Evolutionary conservation across 2,329 filamentous ascomycete species (phyloP).

Genomic region (Shiraia sp.): DNA sequence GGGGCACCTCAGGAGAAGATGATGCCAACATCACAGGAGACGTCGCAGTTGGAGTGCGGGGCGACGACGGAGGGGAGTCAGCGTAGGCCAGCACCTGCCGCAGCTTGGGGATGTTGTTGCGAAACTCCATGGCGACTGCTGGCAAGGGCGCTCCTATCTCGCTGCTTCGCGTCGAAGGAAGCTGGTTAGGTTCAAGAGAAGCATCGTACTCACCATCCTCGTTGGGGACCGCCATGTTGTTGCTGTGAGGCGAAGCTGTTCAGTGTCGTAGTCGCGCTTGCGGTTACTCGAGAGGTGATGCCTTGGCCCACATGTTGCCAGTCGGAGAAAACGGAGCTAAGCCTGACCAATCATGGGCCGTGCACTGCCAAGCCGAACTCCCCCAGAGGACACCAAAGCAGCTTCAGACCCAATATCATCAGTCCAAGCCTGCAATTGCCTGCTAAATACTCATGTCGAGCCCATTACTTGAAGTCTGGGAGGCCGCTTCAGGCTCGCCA

Average conservation of each 20-base stretch:
- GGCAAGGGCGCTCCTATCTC: background rate
- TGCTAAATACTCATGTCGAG: constrained; percentile 40
- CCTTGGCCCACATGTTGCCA: constrained; percentile 10
- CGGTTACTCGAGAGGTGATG: constrained; percentile 2
- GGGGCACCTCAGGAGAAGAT: constrained; percentile 17
- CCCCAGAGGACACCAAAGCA: constrained; percentile 32
- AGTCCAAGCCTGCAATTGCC: constrained; percentile 18
- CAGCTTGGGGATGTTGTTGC: constrained; percentile 13
- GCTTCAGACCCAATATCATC: constrained; percentile 10
- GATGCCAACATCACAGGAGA: background rate
- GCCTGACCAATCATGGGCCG: constrained; percentile 20
- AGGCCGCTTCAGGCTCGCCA: constrained; percentile 84
- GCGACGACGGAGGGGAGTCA: constrained; percentile 19
- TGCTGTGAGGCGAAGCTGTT: constrained; percentile 11
- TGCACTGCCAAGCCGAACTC: constrained; percentile 8
- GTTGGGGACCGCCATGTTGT: constrained; percentile 38
- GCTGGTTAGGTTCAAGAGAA: background rate
- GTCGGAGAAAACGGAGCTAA: constrained; percentile 21
- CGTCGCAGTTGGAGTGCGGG: constrained; percentile 3
- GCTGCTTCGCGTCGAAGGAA: background rate
- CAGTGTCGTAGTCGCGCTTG: constrained; percentile 12
- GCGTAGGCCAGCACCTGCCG: constrained; percentile 24
- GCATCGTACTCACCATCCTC: constrained; percentile 42
- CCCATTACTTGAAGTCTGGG: constrained; percentile 82
- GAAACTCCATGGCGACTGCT: constrained; percentile 8